Evolutionary conservation across 371 early-diverging fungal species (phyloP), one percentile per base, ranked within the genome.

Genomic region (Chytridium lagenaria): DNA sequence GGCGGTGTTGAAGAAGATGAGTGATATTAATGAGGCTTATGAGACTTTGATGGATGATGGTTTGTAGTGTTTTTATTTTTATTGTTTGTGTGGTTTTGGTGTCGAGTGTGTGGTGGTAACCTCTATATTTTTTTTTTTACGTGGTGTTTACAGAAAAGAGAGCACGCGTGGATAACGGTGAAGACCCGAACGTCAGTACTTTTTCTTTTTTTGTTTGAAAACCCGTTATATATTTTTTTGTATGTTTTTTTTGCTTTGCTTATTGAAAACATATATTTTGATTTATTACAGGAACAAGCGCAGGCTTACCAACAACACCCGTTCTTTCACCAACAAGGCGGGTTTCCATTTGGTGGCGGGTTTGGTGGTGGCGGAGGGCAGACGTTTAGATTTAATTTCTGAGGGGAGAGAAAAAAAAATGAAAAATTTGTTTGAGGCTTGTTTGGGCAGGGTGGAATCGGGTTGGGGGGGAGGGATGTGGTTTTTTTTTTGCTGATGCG

Each of bases 11-110:
- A 86, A 86, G 76, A 94, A 94, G 86, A 97, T 97, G 97, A 89
- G 92, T 16, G 93, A 93, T 19, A 90, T 98, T 74, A 98, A 97
- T 74, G 90, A 91, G 74, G 97, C 99, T 0, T 95, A 96, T 78
- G 95, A 94, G 83, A 92, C 95, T 0, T 79, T 98, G 65, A 90
- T 85, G 67, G 90, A 97, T 78, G 90, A 92, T 37, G 90, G 89
- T 89, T 81, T 72, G 74, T n/a, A 19, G 39, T 49, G 1, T 44
- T 34, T 52, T 39, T 50, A 23, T 52, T 57, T 44, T 63, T 23
- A 31, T 40, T 44, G 0, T 31, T 44, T 44, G 44, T n/a, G n/a
- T n/a, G n/a, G n/a, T n/a, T n/a, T n/a, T n/a, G n/a, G n/a, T n/a
- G n/a, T n/a, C n/a, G 44, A 19, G 44, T 19, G 12, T 7, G 44